Percentiles rank a stretch among this genome's conserved stretches.
Evolutionary conservation across 108 stramenopile species (phyloP).

Genomic region (Pelagomonas calceolata): DNA sequence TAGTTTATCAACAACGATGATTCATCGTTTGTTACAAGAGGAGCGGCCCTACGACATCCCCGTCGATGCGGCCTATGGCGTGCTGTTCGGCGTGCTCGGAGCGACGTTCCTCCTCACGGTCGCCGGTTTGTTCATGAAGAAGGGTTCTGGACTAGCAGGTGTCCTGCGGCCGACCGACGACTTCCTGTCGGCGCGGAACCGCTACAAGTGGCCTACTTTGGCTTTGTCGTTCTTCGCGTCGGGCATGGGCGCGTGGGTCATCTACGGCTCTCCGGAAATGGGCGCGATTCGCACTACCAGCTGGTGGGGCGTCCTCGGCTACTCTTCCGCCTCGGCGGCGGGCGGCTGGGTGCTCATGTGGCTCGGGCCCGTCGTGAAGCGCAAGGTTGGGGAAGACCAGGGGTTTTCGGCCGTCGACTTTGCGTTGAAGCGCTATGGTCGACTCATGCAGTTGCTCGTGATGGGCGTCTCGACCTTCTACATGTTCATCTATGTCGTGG

Average conservation of each 20-base stretch:
- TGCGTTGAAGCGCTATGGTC: slow-evolving; percentile 52
- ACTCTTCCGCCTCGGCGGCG: slow-evolving; percentile 46
- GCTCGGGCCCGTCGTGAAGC: slow-evolving; percentile 43
- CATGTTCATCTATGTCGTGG: slow-evolving; percentile 68
- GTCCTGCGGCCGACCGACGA: background rate
- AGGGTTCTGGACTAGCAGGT: background rate
- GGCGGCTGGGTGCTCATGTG: slow-evolving; percentile 45
- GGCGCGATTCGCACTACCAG: slow-evolving; percentile 45
- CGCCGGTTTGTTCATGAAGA: background rate
- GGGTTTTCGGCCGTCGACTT: slow-evolving; percentile 60
- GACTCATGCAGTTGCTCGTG: slow-evolving; percentile 55
- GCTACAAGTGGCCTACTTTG: slow-evolving; percentile 13
- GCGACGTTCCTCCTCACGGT: background rate
- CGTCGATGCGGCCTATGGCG: background rate
- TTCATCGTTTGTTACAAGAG: background rate
- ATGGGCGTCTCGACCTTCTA: slow-evolving; percentile 51
- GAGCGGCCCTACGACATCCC: background rate
- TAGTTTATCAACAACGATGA: background rate
- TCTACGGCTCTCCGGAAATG: slow-evolving; percentile 62
- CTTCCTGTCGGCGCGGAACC: background rate
- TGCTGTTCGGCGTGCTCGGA: background rate
- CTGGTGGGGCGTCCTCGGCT: slow-evolving; percentile 61
- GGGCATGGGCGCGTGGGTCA: slow-evolving; percentile 66
- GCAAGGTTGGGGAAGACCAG: slow-evolving; percentile 25
- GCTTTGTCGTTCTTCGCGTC: slow-evolving; percentile 57